These are phyloP conservation scores for Pseudodiploospora longispora DNA, from an alignment of 2,329 filamentous ascomycete species.

Conservation along the genomic window DNA sequence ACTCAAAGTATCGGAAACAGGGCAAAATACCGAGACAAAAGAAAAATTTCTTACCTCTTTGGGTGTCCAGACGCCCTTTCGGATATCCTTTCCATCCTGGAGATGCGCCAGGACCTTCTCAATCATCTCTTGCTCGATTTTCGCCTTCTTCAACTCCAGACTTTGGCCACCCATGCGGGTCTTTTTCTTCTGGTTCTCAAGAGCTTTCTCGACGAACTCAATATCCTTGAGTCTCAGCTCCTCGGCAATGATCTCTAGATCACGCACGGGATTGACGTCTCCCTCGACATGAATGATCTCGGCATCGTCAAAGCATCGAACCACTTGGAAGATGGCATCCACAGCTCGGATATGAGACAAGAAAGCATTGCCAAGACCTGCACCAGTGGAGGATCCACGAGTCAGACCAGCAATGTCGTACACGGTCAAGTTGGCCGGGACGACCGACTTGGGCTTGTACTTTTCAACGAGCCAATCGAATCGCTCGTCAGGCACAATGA, in stretches of 20 bases:
- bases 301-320: conserved; percentile 95
- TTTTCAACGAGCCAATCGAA: conserved; percentile 94
- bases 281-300: conserved; percentile 99
- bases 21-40: conserved; percentile 6
- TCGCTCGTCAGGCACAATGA: conserved; percentile 91
- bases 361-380: conserved; percentile 95
- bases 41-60: conserved; percentile 73
- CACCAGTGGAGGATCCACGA: conserved; percentile 90
- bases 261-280: conserved; percentile 89
- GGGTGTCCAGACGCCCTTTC: conserved; percentile 79
- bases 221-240: conserved; percentile 97
- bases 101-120: conserved; percentile 81
- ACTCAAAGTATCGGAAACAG: conserved; percentile 10
- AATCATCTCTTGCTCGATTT: conserved; percentile 87
- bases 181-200: conserved; percentile 88
- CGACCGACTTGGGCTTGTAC: conserved; percentile 94
- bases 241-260: conserved; percentile 93
- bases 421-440: conserved; percentile 96
- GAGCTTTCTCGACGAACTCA: conserved; percentile 93
- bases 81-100: conserved; percentile 84
- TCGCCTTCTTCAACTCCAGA: conserved; percentile 95
- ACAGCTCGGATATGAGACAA: conserved; percentile 97
- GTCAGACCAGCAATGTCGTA: conserved; percentile 98
- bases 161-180: conserved; percentile 90
- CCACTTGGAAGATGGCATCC: conserved; percentile 96